A percentile compares a stretch with the other conserved stretches of the same genome.
These are phyloP conservation scores for Lenwebbia sp. DNA, from an alignment of 345 rosid genomes.

Conservation along the genomic window DNA sequence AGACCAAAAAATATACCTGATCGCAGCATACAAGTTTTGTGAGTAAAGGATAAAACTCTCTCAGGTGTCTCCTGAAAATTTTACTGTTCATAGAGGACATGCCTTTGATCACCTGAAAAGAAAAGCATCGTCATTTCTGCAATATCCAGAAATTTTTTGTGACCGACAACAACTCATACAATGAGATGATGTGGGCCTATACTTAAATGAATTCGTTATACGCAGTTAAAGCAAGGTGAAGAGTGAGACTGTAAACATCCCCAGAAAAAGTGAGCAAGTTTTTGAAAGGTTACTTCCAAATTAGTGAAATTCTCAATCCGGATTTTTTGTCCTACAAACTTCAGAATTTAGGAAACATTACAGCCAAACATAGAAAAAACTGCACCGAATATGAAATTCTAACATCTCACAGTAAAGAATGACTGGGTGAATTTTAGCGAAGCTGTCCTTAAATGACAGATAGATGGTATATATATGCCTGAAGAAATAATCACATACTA, in stretches of 20 bases:
- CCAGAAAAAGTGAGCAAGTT: neutral
- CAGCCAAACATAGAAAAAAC: neutral
- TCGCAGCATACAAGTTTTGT: neutral
- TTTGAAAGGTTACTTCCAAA: neutral
- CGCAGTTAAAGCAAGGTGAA: neutral
- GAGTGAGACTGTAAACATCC: neutral
- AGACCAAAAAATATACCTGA: neutral
- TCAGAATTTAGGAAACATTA: neutral
- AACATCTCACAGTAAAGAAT: neutral
- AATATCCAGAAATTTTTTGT: neutral
- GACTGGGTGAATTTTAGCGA: neutral
- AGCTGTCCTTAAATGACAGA: neutral
- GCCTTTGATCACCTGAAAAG: constrained; percentile 36
- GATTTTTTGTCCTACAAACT: neutral
- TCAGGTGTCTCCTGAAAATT: constrained; percentile 76
- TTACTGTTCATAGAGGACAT: constrained; percentile 85
- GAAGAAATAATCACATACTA: neutral
- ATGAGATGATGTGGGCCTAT: neutral
- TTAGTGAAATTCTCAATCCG: neutral
- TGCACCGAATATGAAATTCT: neutral
- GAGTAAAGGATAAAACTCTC: constrained; percentile 37
- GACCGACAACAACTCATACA: neutral
- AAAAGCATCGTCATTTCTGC: neutral
- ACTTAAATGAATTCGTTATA: neutral
- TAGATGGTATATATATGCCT: neutral